These are phyloP conservation scores for Crucibulum cyathiforme DNA, from an alignment of 1,284 basidiomycete genomes.

Conservation along the genomic window DNA sequence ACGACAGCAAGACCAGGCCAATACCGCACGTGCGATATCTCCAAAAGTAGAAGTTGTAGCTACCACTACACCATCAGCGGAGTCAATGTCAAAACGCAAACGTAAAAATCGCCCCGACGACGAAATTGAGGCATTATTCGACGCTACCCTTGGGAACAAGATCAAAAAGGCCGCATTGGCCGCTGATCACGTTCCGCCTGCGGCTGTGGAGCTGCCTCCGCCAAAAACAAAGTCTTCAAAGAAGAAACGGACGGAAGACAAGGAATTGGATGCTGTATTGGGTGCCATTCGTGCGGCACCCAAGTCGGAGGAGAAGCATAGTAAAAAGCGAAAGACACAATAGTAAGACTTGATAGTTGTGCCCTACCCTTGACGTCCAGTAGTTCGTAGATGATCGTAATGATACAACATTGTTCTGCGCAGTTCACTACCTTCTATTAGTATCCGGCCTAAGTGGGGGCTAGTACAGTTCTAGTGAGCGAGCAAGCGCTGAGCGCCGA, in stretches of 20 bases:
- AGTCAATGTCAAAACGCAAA: conserved; percentile 36
- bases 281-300: conserved; percentile 53
- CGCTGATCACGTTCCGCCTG: conserved; percentile 1
- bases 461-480: no score
- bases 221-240: conserved; percentile 4
- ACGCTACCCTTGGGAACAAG: conserved; percentile 59
- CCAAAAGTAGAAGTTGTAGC: background rate
- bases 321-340: conserved; percentile 15
- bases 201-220: background rate
- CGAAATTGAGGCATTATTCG: conserved; percentile 78
- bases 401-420: no score
- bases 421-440: no score
- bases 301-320: conserved; percentile 31
- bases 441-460: no score
- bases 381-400: no score
- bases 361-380: no score
- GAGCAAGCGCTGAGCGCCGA: no score
- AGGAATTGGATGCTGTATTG: conserved; percentile 43
- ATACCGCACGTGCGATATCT: background rate
- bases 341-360: background rate
- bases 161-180: conserved; percentile 56
- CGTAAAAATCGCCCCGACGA: conserved; percentile 48
- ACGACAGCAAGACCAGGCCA: conserved; percentile 14
- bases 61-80: conserved; percentile 9
- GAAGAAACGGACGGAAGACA: conserved; percentile 22